phyloP scores from a whole-genome alignment of 148 eudicot genomes.

The Rhododendron mucronatum region DNA sequence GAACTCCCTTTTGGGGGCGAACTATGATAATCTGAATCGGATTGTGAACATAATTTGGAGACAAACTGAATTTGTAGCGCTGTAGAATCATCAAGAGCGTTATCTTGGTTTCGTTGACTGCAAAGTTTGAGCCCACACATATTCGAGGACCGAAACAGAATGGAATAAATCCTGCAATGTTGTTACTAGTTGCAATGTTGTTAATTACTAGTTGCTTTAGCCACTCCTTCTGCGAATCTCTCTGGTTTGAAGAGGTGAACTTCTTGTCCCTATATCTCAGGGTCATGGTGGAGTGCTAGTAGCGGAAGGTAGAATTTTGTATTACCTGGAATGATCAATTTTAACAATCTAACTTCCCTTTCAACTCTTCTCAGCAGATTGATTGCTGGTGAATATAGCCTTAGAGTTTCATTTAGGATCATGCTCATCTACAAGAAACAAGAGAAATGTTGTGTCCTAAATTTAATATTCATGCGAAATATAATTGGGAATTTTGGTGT shows the following conservation, averaged over 20 bases:
- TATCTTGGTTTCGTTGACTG: background rate
- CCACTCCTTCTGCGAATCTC: conserved; percentile 7
- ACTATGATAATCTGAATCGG: background rate
- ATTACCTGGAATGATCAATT: background rate
- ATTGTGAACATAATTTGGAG: background rate
- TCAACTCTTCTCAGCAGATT: background rate
- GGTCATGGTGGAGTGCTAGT: background rate
- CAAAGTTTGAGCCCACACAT: conserved; percentile 5
- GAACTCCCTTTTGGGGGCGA: background rate
- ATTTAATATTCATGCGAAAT: background rate
- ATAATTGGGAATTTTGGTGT: background rate
- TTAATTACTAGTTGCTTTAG: background rate
- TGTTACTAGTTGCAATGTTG: background rate
- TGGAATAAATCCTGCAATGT: background rate
- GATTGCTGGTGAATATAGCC: background rate
- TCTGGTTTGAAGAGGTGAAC: conserved; percentile 10
- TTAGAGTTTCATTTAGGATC: conserved; percentile 6
- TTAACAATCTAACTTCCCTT: background rate
- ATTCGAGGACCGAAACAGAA: conserved; percentile 5
- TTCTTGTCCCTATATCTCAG: conserved; percentile 8
- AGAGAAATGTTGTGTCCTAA: background rate
- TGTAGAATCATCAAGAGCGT: conserved; percentile 1
- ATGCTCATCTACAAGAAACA: background rate
- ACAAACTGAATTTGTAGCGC: background rate
- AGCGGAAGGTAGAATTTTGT: background rate